A percentile compares a stretch with the other conserved stretches of the same genome.
phyloP scores from a whole-genome alignment of 2,329 filamentous ascomycete genomes.

The Aspergillus sp. region DNA sequence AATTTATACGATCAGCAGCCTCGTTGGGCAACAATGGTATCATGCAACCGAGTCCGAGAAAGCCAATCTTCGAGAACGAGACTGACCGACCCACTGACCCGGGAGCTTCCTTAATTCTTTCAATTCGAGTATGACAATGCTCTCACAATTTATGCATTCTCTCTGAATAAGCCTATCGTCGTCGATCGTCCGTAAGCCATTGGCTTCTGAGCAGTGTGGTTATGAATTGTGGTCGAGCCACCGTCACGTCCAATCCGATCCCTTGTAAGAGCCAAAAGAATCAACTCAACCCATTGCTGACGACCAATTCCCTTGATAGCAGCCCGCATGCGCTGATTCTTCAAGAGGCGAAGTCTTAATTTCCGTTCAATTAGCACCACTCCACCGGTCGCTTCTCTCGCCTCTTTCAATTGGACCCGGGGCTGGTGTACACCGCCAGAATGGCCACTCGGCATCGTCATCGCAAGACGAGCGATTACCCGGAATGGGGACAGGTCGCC shows the following conservation, averaged over 20 bases:
- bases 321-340: not conserved
- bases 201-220: not conserved
- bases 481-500: not conserved
- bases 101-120: not conserved
- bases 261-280: not conserved
- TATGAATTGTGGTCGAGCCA: not conserved
- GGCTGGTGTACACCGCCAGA: conserved; percentile 25
- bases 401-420: conserved; percentile 22
- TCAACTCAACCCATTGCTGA: not conserved
- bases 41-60: conserved; percentile 13
- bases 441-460: conserved; percentile 19
- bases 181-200: not conserved
- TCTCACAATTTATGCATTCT: not conserved
- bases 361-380: conserved; percentile 5
- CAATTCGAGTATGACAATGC: not conserved
- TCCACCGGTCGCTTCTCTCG: conserved; percentile 16
- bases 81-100: conserved; percentile 2
- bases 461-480: conserved; percentile 14
- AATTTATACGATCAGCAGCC: conserved; percentile 14
- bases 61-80: conserved; percentile 8
- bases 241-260: not conserved
- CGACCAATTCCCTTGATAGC: not conserved
- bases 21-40: conserved; percentile 20
- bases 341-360: not conserved
- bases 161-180: not conserved